Conservation (phyloP, 106 monocot genomes). For the Acorus calamus region DNA sequence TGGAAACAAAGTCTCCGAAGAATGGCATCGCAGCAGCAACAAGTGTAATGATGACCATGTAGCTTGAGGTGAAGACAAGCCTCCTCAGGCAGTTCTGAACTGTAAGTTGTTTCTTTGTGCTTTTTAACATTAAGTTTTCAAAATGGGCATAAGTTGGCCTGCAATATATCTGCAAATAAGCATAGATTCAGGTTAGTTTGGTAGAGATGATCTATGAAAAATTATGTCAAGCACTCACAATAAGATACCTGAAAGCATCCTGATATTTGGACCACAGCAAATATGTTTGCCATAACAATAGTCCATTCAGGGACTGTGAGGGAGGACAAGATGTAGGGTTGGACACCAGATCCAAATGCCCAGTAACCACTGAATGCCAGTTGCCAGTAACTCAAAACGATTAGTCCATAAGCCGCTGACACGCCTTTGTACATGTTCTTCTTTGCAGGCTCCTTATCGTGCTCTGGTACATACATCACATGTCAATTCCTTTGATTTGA, state of each 20-base stretch:
- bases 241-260: conserved; percentile 49
- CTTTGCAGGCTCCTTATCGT: conserved; percentile 34
- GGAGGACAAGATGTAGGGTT: conserved; percentile 45
- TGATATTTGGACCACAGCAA: conserved; percentile 47
- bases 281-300: conserved; percentile 50
- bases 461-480: conserved; percentile 13
- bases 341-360: conserved; percentile 46
- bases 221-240: too few relatives aligned
- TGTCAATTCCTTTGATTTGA: too few relatives aligned
- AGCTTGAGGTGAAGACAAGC: conserved; percentile 23
- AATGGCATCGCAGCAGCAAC: conserved; percentile 40
- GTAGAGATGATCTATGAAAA: not conserved
- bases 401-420: conserved; percentile 35
- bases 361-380: conserved; percentile 46
- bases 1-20: conserved; percentile 54
- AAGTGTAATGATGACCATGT: conserved; percentile 34
- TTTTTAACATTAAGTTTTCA: conserved; percentile 9
- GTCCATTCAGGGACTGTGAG: conserved; percentile 35
- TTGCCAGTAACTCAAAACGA: conserved; percentile 31
- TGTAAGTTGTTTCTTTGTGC: not conserved
- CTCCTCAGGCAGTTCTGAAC: conserved; percentile 8
- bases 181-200: not conserved
- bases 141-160: conserved; percentile 38
- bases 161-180: conserved; percentile 37
- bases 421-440: conserved; percentile 57